Evolutionary conservation across 225 moss, liverwort and hornwort genomes (phyloP).

Genomic region (Bryoerythrophyllum caledonicum): DNA sequence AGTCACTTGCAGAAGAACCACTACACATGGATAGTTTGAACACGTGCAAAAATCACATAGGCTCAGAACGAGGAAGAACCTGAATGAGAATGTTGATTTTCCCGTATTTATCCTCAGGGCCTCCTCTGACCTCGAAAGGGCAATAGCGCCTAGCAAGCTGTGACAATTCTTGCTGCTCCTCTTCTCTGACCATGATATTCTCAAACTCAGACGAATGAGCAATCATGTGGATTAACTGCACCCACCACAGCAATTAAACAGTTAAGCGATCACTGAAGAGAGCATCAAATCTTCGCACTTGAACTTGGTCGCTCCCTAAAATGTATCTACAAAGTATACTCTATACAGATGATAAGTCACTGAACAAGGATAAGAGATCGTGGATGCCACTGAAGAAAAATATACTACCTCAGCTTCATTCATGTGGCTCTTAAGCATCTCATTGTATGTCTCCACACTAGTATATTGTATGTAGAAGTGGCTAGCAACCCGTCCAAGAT

Average conservation of each 20-base stretch:
- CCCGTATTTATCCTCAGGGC: constrained; percentile 93
- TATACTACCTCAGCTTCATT: constrained; percentile 83
- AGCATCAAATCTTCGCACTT: not conserved
- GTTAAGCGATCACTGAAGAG: constrained; percentile 14
- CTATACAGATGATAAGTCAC: not conserved
- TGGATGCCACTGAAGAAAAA: constrained; percentile 11
- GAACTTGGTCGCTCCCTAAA: not conserved
- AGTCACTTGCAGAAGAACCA: constrained; percentile 18
- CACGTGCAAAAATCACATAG: constrained; percentile 11
- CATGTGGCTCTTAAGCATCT: constrained; percentile 99
- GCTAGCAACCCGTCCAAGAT: constrained; percentile 97
- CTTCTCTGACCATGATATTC: constrained; percentile 98
- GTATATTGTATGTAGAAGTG: constrained; percentile 98
- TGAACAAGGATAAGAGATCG: constrained; percentile 6
- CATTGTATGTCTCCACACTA: constrained; percentile 98
- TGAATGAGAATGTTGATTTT: constrained; percentile 99
- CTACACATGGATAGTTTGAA: not conserved
- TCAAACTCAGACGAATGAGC: constrained; percentile 99
- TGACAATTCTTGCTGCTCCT: constrained; percentile 96
- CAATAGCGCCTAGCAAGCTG: constrained; percentile 76
- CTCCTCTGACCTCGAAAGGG: constrained; percentile 90
- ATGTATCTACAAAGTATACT: constrained; percentile 17
- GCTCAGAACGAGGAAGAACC: constrained; percentile 42
- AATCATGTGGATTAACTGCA: constrained; percentile 89
- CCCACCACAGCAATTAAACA: constrained; percentile 10